phyloP scores from a whole-genome alignment of 768 basidiomycete genomes.

The Mycena amicta region DNA sequence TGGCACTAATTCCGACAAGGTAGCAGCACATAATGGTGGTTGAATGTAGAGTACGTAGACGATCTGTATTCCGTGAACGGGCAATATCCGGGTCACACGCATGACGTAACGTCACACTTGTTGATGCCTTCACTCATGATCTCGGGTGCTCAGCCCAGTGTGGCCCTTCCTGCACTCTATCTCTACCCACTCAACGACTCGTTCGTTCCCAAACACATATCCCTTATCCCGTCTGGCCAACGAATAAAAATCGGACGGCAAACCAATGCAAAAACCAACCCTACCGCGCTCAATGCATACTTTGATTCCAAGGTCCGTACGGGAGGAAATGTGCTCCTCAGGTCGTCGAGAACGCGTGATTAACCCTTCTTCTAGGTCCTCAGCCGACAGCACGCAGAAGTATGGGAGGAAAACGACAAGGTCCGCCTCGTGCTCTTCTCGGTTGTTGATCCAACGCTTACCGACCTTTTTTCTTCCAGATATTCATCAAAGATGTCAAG shows the following conservation, averaged over 20 bases:
- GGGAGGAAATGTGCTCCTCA: neutral
- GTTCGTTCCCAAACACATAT: constrained; percentile 92
- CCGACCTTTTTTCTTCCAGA: constrained; percentile 49
- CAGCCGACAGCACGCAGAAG: constrained; percentile 93
- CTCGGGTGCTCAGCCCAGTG: constrained; percentile 19
- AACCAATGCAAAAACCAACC: constrained; percentile 93
- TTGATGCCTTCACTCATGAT: neutral
- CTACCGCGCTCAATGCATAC: constrained; percentile 91
- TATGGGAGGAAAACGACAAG: constrained; percentile 94
- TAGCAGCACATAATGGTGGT: no score
- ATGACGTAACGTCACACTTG: neutral
- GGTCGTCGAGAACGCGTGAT: neutral
- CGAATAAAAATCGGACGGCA: constrained; percentile 93
- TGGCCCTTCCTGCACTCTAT: constrained; percentile 50
- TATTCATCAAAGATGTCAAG: constrained; percentile 98
- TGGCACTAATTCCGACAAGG: no score
- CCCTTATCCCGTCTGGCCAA: constrained; percentile 59
- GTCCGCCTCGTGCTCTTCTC: constrained; percentile 41
- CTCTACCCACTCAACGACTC: constrained; percentile 94
- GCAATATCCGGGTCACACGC: no score
- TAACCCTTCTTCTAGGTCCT: constrained; percentile 47
- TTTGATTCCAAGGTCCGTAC: constrained; percentile 78
- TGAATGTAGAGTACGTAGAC: no score
- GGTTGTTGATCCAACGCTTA: constrained; percentile 22
- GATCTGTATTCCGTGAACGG: no score